Evolutionary conservation across 1,284 basidiomycete genomes (phyloP).

Genomic region (Ceratobasidium sp.): DNA sequence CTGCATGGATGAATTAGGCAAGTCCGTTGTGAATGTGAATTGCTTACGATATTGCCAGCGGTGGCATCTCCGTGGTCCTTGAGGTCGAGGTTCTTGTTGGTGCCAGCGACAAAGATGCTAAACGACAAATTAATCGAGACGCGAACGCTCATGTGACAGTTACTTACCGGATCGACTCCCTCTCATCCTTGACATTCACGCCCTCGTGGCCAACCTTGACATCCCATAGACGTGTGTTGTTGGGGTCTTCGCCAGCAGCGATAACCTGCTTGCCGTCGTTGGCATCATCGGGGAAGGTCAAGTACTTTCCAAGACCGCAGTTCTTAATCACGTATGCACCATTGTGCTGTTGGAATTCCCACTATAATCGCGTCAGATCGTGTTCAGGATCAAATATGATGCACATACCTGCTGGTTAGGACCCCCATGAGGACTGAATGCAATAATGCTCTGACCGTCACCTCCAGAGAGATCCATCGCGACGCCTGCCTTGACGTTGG

Average conservation of each 20-base stretch:
- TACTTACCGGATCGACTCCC: slow-evolving; percentile 22
- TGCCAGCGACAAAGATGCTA: slow-evolving; percentile 26
- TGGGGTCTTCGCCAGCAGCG: background rate
- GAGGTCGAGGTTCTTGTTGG: slow-evolving; percentile 25
- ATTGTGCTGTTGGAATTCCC: background rate
- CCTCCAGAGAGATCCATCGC: slow-evolving; percentile 28
- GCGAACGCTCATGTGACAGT: background rate
- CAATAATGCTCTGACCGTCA: slow-evolving; percentile 16
- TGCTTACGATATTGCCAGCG: slow-evolving; percentile 25
- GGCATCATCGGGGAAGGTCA: slow-evolving; percentile 29
- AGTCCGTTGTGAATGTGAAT: background rate
- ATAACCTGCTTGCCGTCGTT: slow-evolving; percentile 33
- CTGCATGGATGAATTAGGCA: background rate
- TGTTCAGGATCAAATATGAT: background rate
- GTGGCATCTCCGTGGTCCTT: slow-evolving; percentile 32
- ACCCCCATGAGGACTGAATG: slow-evolving; percentile 4
- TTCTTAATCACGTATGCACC: background rate
- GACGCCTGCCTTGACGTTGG: slow-evolving; percentile 20
- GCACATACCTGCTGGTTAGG: slow-evolving; percentile 23
- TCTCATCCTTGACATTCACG: background rate
- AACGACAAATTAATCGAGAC: background rate
- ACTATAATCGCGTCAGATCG: slow-evolving; percentile 19
- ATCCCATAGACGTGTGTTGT: slow-evolving; percentile 21
- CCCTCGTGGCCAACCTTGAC: slow-evolving; percentile 33
- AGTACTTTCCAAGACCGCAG: slow-evolving; percentile 3